Base-by-base conservation (phyloP, 1,284 basidiomycete genomes). In the Cystobasidium slooffiae region DNA sequence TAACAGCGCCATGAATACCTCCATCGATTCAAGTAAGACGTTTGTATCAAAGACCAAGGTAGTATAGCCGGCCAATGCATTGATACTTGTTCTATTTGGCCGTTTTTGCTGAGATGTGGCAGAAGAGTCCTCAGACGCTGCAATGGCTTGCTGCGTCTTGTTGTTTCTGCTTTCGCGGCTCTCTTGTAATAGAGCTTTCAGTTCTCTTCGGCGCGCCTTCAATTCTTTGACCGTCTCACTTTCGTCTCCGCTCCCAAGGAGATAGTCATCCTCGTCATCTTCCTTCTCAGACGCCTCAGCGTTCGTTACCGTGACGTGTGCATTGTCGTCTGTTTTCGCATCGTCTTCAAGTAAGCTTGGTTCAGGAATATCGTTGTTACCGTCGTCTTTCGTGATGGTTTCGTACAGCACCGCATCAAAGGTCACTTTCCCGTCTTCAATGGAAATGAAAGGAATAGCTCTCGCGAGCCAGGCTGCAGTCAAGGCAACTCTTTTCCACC, bases 1-100 rank as follows among this genome's bases (percentile, higher is more conserved):
- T 74, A 98, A 86, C 74, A 98, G 85, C 12, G 89, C 86, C 1
- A 87, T 82, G 76, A 98, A 86, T 75, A 90, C 85, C 0, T 88
- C 82, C 6, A 96, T 84, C 0, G 91, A 91, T 0, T 91, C 91
- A 6, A 97, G 86, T 0, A 97, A 84, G 75, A 97, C 91, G 84
- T 98, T 98, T 63, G 95, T 98, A 83, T 98, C 95, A 79, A 97
- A 86, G 6, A 99, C 89, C 67, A 99, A 88, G 51, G 91, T 86
- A 1, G 93, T 94, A 82, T 95, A 97, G 0, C 95, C 94, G 0
- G 93, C 87, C 6, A 92, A 84, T 73, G 93, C 86, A 51, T 85
- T n/a, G 91, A 80, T 8, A 51, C 44, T 22, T 41, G 41, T 55
- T 5, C 56, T n/a, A 24, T 43, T 37, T 22, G 6, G 16, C 7